Evolutionary conservation across 2,329 filamentous ascomycete species (phyloP).

Genomic region (Cladophialophora yegresii): DNA sequence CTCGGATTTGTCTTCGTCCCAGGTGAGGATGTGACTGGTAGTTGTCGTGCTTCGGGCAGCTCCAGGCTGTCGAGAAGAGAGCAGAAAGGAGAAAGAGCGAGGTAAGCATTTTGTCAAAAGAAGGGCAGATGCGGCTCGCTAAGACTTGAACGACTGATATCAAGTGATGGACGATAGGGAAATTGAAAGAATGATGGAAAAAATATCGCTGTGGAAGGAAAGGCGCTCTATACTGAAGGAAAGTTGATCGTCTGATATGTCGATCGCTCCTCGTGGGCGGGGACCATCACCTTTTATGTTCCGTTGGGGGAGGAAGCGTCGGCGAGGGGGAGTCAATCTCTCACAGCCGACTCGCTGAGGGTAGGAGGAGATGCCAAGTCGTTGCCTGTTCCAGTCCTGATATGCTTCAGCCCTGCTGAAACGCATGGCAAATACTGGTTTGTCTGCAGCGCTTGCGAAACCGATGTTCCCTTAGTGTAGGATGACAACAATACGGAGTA

Average conservation of each 20-base stretch:
- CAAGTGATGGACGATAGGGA: not conserved
- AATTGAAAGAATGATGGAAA: not conserved
- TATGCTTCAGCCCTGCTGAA: slow-evolving; percentile 11
- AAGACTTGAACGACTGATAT: not conserved
- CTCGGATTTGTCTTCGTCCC: slow-evolving; percentile 27
- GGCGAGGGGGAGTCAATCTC: not conserved
- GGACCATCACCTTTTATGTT: slow-evolving; percentile 15
- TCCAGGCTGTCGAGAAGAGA: slow-evolving; percentile 29
- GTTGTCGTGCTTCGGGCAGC: slow-evolving; percentile 30
- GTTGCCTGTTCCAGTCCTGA: slow-evolving; percentile 7
- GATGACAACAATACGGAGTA: slow-evolving; percentile 7
- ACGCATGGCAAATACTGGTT: slow-evolving; percentile 7
- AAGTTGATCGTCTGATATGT: slow-evolving; percentile 3
- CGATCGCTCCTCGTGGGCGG: not conserved
- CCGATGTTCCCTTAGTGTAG: not conserved
- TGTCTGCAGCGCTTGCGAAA: slow-evolving; percentile 1
- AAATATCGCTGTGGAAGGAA: slow-evolving; percentile 4
- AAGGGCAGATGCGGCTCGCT: slow-evolving; percentile 4
- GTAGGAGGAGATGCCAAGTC: slow-evolving; percentile 13
- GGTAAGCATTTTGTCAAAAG: slow-evolving; percentile 11
- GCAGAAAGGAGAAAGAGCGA: slow-evolving; percentile 21
- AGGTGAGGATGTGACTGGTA: slow-evolving; percentile 32
- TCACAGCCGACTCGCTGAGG: slow-evolving; percentile 9
- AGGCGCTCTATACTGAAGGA: not conserved
- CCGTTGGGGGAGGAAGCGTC: not conserved